phyloP scores from a whole-genome alignment of 2,329 filamentous ascomycete species.

The Rachicladosporium sp. region DNA sequence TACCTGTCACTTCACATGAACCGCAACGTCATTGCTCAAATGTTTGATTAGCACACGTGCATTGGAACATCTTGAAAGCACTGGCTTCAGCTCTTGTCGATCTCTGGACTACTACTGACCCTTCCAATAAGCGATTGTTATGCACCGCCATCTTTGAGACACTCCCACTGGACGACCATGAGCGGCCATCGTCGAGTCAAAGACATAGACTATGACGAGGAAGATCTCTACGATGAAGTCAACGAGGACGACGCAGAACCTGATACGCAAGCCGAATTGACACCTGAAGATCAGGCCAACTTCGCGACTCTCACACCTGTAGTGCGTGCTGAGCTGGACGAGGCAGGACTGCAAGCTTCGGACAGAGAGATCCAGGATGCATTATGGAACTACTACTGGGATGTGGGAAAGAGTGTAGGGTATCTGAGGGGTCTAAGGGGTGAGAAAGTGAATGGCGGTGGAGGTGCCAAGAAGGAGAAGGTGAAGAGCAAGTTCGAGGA shows the following conservation, averaged over 20 bases:
- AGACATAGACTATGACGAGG: slow-evolving; percentile 36
- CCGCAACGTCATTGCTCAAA: no score
- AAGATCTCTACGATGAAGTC: slow-evolving; percentile 42
- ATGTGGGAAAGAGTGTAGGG: slow-evolving; percentile 70
- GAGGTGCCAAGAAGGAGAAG: slow-evolving; percentile 25
- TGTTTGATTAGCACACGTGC: no score
- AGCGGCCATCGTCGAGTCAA: slow-evolving; percentile 32
- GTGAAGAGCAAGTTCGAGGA: slow-evolving; percentile 33
- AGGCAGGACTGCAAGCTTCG: slow-evolving; percentile 34
- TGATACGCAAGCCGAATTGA: slow-evolving; percentile 21
- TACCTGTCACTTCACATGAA: no score
- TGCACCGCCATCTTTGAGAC: no score
- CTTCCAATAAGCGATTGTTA: no score
- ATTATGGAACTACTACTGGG: slow-evolving; percentile 93
- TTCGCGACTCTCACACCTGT: slow-evolving; percentile 22
- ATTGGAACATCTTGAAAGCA: no score
- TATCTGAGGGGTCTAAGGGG: slow-evolving; percentile 42
- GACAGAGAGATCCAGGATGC: slow-evolving; percentile 74
- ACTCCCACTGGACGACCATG: slow-evolving; percentile 12
- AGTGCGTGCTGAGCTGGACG: slow-evolving; percentile 22
- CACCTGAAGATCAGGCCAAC: slow-evolving; percentile 27
- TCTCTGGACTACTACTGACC: no score
- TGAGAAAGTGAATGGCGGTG: no score
- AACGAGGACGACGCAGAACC: slow-evolving; percentile 30
- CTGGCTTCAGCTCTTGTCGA: no score